Percentiles rank a stretch among this genome's conserved stretches.
Conservation (phyloP, 371 early-diverging fungal genomes). For the Apophysomyces ossiformis region DNA sequence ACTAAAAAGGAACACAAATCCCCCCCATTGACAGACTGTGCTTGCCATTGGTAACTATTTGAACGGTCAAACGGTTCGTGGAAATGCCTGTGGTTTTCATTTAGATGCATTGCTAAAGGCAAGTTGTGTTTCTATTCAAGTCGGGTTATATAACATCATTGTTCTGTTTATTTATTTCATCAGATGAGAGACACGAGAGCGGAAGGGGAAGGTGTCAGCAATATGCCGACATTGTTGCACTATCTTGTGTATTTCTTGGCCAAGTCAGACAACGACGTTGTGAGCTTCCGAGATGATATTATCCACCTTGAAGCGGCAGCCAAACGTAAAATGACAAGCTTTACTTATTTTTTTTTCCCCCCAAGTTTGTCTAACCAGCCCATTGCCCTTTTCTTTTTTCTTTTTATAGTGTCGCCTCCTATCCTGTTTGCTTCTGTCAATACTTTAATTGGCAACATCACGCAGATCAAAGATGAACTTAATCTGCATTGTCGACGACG, state of each 20-base stretch:
- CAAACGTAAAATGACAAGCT: conserved; percentile 42
- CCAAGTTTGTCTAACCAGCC: background rate
- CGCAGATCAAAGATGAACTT: conserved; percentile 64
- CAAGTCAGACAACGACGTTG: conserved; percentile 59
- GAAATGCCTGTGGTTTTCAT: conserved; percentile 82
- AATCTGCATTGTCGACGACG: conserved; percentile 29
- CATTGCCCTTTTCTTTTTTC: no score
- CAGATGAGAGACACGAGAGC: conserved; percentile 76
- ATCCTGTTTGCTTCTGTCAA: conserved; percentile 66
- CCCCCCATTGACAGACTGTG: conserved; percentile 48
- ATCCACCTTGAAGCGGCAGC: conserved; percentile 73
- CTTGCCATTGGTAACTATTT: conserved; percentile 84
- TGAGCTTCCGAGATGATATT: conserved; percentile 71
- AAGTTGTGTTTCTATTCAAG: conserved; percentile 9
- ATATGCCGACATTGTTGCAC: conserved; percentile 74
- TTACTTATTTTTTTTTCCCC: background rate
- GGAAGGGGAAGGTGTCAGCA: conserved; percentile 57
- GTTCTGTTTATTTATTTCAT: background rate
- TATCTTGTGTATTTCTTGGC: conserved; percentile 72
- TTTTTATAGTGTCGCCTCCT: conserved; percentile 59
- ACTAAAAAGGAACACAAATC: no score
- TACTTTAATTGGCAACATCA: conserved; percentile 58
- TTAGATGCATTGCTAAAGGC: conserved; percentile 74
- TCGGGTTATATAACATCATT: background rate
- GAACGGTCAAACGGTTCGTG: conserved; percentile 79